phyloP scores from a whole-genome alignment of 2,329 filamentous ascomycete species.

The Phoma herbarum region DNA sequence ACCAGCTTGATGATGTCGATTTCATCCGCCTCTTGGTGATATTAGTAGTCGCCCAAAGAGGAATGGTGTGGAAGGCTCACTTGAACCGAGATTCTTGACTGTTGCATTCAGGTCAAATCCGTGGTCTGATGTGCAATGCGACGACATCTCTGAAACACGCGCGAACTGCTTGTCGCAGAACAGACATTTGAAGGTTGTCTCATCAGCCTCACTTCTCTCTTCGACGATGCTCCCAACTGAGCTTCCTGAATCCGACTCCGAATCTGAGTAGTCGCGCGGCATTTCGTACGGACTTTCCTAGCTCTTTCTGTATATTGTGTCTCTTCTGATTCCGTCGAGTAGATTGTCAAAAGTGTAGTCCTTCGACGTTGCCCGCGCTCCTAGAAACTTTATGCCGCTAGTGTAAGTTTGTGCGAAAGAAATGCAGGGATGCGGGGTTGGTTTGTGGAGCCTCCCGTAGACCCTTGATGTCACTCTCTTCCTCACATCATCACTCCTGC shows the following conservation, averaged over 20 bases:
- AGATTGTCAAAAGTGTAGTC: constrained; percentile 8
- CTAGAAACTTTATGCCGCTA: constrained; percentile 36
- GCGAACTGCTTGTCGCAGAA: constrained; percentile 47
- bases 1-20: constrained; percentile 50
- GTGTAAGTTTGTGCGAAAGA: constrained; percentile 39
- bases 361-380: constrained; percentile 18
- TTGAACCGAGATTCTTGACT: constrained; percentile 43
- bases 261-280: constrained; percentile 44
- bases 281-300: constrained; percentile 24
- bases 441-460: constrained; percentile 18
- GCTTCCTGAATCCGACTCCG: constrained; percentile 43
- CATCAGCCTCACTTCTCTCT: constrained; percentile 48
- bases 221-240: constrained; percentile 48
- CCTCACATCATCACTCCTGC: background rate
- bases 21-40: constrained; percentile 41
- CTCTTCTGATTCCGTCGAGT: background rate
- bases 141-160: constrained; percentile 39
- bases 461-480: constrained; percentile 10
- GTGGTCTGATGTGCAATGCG: constrained; percentile 40
- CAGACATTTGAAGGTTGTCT: constrained; percentile 47
- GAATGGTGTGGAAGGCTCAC: constrained; percentile 32
- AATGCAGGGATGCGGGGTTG: constrained; percentile 39
- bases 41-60: constrained; percentile 31
- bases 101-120: constrained; percentile 38
- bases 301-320: background rate